These are phyloP conservation scores for Rhododendron griersonianum DNA, from an alignment of 148 eudicot species.

Conservation along the genomic window DNA sequence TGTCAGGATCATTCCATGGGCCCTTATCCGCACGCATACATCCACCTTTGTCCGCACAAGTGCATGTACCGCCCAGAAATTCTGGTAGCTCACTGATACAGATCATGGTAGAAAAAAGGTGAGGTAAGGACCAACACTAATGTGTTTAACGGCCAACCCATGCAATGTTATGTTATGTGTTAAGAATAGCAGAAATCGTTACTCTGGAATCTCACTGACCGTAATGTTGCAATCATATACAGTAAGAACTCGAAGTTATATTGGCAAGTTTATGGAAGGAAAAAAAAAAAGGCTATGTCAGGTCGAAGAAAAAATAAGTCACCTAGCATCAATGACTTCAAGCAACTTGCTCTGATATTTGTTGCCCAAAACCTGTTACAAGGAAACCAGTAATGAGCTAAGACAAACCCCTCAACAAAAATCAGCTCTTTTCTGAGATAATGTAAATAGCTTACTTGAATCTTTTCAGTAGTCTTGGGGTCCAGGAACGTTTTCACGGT, in stretches of 20 bases:
- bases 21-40: slow-evolving; percentile 93
- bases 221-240: background rate
- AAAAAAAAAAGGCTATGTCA: slow-evolving; percentile 28
- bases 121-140: background rate
- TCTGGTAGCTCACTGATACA: slow-evolving; percentile 80
- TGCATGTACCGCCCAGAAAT: slow-evolving; percentile 84
- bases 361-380: slow-evolving; percentile 70
- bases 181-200: background rate
- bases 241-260: background rate
- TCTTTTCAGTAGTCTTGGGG: slow-evolving; percentile 87
- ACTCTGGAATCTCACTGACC: background rate
- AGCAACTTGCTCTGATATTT: slow-evolving; percentile 94
- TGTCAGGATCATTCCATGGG: slow-evolving; percentile 95
- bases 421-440: background rate
- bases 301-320: slow-evolving; percentile 6
- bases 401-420: background rate
- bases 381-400: slow-evolving; percentile 12
- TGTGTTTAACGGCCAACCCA: background rate
- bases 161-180: background rate
- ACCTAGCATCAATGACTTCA: slow-evolving; percentile 84
- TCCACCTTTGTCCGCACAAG: slow-evolving; percentile 86
- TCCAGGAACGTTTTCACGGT: slow-evolving; percentile 85
- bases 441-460: slow-evolving; percentile 50
- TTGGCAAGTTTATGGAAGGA: background rate
- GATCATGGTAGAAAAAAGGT: background rate